A percentile compares a stretch with the other conserved stretches of the same genome.
These are phyloP conservation scores for Cercophora scortea DNA, from an alignment of 495 filamentous ascomycete species.

Conservation along the genomic window DNA sequence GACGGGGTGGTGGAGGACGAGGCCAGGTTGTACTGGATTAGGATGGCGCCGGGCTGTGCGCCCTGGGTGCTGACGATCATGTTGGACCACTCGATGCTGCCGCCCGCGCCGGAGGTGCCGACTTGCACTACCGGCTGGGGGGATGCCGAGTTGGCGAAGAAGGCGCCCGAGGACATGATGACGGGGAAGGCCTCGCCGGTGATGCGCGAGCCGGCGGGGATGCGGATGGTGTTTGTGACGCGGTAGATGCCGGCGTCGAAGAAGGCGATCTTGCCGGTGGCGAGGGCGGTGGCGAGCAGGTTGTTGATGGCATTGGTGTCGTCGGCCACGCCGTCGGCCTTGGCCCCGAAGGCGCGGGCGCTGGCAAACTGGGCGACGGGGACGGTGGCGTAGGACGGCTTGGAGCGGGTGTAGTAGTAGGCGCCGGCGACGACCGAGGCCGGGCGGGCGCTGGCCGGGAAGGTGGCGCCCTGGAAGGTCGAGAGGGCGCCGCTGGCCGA, in stretches of 20 bases:
- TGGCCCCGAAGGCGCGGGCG: conserved; percentile 62
- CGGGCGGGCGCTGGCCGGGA: conserved; percentile 27
- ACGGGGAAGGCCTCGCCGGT: conserved; percentile 80
- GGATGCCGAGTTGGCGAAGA: conserved; percentile 57
- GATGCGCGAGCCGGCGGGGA: conserved; percentile 66
- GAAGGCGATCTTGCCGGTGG: conserved; percentile 59
- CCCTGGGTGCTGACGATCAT: conserved; percentile 68
- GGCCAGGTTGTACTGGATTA: conserved; percentile 82
- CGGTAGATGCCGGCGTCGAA: conserved; percentile 82
- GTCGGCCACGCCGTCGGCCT: conserved; percentile 61
- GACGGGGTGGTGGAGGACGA: conserved; percentile 50
- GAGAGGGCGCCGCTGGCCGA: conserved; percentile 34
- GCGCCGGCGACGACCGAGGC: conserved; percentile 27
- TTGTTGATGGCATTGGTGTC: conserved; percentile 62
- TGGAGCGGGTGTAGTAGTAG: conserved; percentile 54
- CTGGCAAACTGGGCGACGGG: conserved; percentile 53
- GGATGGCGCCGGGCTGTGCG: conserved; percentile 68
- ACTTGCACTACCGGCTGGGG: conserved; percentile 67
- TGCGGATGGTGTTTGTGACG: conserved; percentile 65
- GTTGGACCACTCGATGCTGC: conserved; percentile 73
- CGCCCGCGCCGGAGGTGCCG: conserved; percentile 60
- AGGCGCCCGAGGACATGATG: conserved; percentile 61
- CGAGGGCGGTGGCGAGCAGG: conserved; percentile 49
- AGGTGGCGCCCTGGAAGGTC: conserved; percentile 23
- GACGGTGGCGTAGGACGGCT: conserved; percentile 59